Evolutionary conservation across 768 basidiomycete genomes (phyloP), one percentile per base, ranked within the genome.

Genomic region (Auriscalpium vulgare): DNA sequence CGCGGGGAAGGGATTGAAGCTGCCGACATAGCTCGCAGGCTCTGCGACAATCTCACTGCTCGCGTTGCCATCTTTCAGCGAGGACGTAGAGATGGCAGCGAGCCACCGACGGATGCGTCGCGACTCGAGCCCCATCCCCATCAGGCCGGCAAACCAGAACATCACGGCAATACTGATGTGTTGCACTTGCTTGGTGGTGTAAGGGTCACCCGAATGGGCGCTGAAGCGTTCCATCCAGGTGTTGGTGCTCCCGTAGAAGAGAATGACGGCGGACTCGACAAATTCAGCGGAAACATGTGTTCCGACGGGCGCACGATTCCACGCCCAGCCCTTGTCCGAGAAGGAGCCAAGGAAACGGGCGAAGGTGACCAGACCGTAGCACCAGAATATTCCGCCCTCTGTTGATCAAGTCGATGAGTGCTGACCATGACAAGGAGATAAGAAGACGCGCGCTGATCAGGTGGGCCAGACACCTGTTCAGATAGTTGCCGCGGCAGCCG

Each of bases 151-250:
- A 64, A 92, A 95, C 83, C 91, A 95, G 70, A 94, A 97, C 92
- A 94, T 94, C 59, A 85, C 90, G 63, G 95, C 95, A 60, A 98
- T 97, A 54, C 87, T 81, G 54, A 95, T 95, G 64, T 97, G 95
- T 65, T 98, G 92, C 14, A 97, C 81, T 66, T 97, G 82, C 69
- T 93, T 95, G 23, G 92, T 88, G 1, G 89, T 88, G 72, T 80
- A 95, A 13, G 94, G 89, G 65, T 87, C 85, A 13, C 89, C 91
- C 0, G 87, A 72, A 14, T 78, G 71, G 1, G 85, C 89, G 3
- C 94, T 95, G 61, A 95, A 90, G 44, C 95, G 81, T 71, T 98
- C 95, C 90, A 97, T 92, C 91, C 92, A 98, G 14, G 88, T 92
- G 67, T 98, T 95, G 45, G 91, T 87, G 37, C 81, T 75, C 8